Conservation (phyloP, 2,329 filamentous ascomycete genomes). For the Fusarium incarnatum region DNA sequence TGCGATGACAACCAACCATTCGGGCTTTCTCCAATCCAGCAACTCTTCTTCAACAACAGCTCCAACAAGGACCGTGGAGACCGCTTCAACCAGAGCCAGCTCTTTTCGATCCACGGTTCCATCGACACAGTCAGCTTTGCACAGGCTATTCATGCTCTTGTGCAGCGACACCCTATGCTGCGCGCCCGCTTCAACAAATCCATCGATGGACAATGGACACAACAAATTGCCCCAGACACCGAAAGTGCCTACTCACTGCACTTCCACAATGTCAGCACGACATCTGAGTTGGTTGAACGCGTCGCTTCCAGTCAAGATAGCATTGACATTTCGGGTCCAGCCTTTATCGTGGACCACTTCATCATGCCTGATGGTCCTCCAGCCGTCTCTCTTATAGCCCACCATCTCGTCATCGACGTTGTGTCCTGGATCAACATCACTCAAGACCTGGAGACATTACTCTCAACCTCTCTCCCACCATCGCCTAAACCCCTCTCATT, state of each 20-base stretch:
- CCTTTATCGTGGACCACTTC: conserved; percentile 25
- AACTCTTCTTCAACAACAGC: conserved; percentile 54
- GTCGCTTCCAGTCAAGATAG: conserved; percentile 10
- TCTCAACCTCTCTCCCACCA: conserved; percentile 41
- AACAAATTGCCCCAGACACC: conserved; percentile 39
- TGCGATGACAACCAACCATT: conserved; percentile 41
- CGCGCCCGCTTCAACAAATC: conserved; percentile 48
- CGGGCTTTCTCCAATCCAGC: conserved; percentile 58
- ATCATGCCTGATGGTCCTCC: conserved; percentile 23
- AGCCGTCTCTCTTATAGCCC: conserved; percentile 48
- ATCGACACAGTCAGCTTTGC: conserved; percentile 30
- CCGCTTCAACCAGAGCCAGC: conserved; percentile 60
- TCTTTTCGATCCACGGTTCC: conserved; percentile 47
- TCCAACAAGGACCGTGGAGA: conserved; percentile 43
- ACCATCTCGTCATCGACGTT: conserved; percentile 57
- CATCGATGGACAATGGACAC: conserved; percentile 27
- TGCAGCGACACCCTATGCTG: conserved; percentile 52
- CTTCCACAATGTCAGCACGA: conserved; percentile 22
- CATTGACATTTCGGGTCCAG: conserved; percentile 2
- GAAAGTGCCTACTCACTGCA: conserved; percentile 37
- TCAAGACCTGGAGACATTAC: conserved; percentile 56
- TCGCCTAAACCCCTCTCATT: conserved; percentile 49
- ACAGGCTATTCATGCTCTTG: conserved; percentile 43
- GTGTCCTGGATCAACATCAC: conserved; percentile 60
- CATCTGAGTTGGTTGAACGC: not conserved